These are phyloP conservation scores for Collybia sordida DNA, from an alignment of 768 basidiomycete genomes.

Conservation along the genomic window DNA sequence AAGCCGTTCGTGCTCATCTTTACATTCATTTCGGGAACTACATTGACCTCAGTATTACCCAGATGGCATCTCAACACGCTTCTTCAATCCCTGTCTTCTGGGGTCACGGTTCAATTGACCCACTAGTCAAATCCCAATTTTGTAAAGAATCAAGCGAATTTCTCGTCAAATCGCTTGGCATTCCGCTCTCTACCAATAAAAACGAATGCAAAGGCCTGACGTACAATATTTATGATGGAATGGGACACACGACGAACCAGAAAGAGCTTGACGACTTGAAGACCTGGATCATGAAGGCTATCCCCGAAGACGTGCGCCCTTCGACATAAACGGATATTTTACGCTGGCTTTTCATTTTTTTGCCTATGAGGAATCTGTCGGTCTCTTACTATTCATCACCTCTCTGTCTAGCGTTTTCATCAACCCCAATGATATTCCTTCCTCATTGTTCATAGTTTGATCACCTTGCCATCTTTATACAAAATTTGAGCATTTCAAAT, in stretches of 20 bases:
- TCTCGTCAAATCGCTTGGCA: constrained; percentile 52
- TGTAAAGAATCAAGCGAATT: constrained; percentile 56
- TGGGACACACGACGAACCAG: constrained; percentile 64
- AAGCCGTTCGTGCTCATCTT: constrained; percentile 46
- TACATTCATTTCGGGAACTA: constrained; percentile 4
- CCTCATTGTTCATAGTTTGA: too few species aligned
- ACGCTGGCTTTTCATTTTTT: constrained; percentile 1
- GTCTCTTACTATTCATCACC: too few species aligned
- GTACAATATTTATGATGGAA: constrained; percentile 65
- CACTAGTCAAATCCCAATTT: constrained; percentile 60
- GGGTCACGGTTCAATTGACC: constrained; percentile 81
- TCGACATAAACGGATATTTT: constrained; percentile 2
- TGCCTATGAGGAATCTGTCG: neutral
- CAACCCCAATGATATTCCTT: too few species aligned
- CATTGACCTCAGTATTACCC: neutral
- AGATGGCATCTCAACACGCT: constrained; percentile 66
- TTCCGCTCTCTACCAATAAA: constrained; percentile 38
- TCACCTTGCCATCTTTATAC: too few species aligned
- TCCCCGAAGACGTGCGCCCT: constrained; percentile 30
- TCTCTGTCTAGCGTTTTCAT: too few species aligned
- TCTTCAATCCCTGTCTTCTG: constrained; percentile 76
- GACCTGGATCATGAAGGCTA: constrained; percentile 63
- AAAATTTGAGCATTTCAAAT: too few species aligned
- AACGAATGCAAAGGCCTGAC: constrained; percentile 54
- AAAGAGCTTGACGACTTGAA: constrained; percentile 72